These are phyloP conservation scores for Blastocystis sp. DNA, from an alignment of 352 stramenopile genomes.

Conservation along the genomic window DNA sequence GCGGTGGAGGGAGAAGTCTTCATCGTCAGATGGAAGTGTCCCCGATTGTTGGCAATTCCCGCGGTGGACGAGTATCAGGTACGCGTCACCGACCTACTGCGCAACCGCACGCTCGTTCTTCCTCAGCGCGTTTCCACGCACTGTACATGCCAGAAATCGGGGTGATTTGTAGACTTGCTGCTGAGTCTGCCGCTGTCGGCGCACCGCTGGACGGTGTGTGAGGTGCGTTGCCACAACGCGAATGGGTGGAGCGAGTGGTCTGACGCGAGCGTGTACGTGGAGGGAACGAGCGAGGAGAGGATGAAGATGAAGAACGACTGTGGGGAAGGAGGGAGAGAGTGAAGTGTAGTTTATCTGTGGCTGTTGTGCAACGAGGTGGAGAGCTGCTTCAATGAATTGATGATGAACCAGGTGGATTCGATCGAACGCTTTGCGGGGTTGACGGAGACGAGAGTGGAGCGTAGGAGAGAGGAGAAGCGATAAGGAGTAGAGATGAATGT, in stretches of 20 bases:
- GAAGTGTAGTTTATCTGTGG: conserved; percentile 18
- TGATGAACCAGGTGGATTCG: not conserved
- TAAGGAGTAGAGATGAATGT: conserved; percentile 1
- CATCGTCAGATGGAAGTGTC: not conserved
- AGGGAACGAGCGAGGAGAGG: not conserved
- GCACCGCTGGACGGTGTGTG: not conserved
- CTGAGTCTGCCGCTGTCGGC: not conserved
- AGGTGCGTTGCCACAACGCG: conserved; percentile 7
- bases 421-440: not conserved
- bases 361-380: conserved; percentile 16
- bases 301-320: not conserved
- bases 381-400: not conserved
- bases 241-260: conserved; percentile 49
- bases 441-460: not conserved
- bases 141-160: not conserved
- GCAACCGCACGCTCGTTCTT: not conserved
- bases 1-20: not conserved
- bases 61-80: conserved; percentile 13
- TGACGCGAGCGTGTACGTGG: not conserved
- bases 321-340: not conserved
- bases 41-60: not conserved
- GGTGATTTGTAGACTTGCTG: not conserved
- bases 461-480: not conserved
- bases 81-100: not conserved
- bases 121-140: not conserved